Conservation (phyloP, 768 basidiomycete species). For the Trichaptum fuscoviolaceum region DNA sequence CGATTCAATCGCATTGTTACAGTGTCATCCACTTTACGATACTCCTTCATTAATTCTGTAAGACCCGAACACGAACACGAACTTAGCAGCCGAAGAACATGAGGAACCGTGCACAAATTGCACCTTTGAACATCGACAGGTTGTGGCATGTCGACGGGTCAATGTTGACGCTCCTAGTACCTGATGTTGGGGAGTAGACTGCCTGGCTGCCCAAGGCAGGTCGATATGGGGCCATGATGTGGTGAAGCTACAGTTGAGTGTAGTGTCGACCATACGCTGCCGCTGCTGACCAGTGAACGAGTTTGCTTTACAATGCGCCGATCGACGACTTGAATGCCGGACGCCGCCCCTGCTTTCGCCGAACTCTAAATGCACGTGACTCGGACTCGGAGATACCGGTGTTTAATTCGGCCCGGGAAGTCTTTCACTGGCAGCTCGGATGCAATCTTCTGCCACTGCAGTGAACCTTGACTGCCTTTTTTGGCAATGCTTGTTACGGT, state of each 20-base stretch:
- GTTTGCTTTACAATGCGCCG: no score
- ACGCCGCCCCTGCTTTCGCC: no score
- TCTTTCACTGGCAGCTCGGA: no score
- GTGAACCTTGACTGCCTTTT: neutral
- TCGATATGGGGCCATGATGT: conserved; percentile 34
- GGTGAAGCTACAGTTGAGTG: neutral
- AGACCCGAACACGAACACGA: conserved; percentile 13
- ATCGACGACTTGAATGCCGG: no score
- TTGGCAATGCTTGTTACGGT: neutral
- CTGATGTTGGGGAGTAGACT: conserved; percentile 55
- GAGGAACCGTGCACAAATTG: conserved; percentile 10
- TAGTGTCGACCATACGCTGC: no score
- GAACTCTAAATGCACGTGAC: no score
- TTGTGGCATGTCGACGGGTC: conserved; percentile 70
- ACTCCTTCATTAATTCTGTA: conserved; percentile 76
- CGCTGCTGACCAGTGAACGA: no score
- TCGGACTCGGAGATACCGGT: no score
- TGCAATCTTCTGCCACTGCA: neutral
- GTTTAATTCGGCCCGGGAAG: no score
- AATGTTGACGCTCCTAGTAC: conserved; percentile 64
- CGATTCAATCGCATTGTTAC: conserved; percentile 80
- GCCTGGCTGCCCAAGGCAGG: conserved; percentile 63
- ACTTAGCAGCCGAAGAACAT: neutral
- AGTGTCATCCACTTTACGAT: conserved; percentile 73
- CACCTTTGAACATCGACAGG: conserved; percentile 75